A percentile compares a stretch with the other conserved stretches of the same genome.
These are phyloP conservation scores for Beta lomatogona DNA, from an alignment of 179 eudicot species.

Conservation along the genomic window DNA sequence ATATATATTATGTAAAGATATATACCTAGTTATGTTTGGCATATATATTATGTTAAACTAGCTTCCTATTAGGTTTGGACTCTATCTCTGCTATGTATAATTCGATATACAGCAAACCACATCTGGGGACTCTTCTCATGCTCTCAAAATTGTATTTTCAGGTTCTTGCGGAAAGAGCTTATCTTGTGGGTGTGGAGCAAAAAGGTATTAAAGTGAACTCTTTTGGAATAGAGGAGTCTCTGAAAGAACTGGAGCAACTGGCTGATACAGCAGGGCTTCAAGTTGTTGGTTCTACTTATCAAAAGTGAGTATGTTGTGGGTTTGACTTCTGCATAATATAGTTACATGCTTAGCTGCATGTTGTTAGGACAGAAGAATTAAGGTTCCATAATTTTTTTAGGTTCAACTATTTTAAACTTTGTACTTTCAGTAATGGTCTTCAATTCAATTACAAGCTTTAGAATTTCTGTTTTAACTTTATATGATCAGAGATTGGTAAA, in stretches of 20 bases:
- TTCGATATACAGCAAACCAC: too few relatives aligned
- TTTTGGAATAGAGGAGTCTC: slow-evolving; percentile 89
- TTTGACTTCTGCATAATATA: neutral
- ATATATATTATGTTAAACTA: too few relatives aligned
- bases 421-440: neutral
- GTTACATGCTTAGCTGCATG: neutral
- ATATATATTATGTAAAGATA: too few relatives aligned
- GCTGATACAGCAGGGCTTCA: slow-evolving; percentile 97
- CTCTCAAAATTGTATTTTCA: slow-evolving; percentile 26
- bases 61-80: too few relatives aligned
- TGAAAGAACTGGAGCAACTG: slow-evolving; percentile 79
- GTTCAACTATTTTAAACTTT: neutral
- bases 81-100: too few relatives aligned
- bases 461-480: neutral
- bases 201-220: slow-evolving; percentile 58
- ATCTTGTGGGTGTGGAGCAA: slow-evolving; percentile 82
- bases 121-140: too few relatives aligned
- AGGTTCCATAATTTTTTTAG: neutral
- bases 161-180: slow-evolving; percentile 92
- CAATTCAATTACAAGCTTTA: neutral
- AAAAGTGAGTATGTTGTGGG: slow-evolving; percentile 56
- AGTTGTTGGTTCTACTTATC: slow-evolving; percentile 86
- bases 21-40: too few relatives aligned
- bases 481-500: neutral
- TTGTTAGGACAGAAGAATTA: neutral